Percentiles rank a stretch among this genome's conserved stretches.
Conservation (phyloP, 805 yeast species). For the Lipomyces yamadae region DNA sequence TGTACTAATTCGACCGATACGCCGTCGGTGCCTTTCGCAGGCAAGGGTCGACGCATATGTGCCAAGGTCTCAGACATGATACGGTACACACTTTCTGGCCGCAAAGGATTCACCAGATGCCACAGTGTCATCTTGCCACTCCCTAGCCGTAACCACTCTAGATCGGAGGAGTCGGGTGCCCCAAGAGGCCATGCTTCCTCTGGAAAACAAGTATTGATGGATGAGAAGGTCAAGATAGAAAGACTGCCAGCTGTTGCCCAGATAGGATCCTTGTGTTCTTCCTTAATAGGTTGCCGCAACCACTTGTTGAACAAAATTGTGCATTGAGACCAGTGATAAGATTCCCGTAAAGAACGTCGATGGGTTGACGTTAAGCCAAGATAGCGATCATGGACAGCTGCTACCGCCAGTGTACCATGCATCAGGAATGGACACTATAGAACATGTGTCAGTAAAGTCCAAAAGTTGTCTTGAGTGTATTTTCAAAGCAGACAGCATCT, state of each 20-base stretch:
- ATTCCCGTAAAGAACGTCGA: not conserved
- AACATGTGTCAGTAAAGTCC: not conserved
- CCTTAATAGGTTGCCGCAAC: not conserved
- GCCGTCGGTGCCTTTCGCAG: not conserved
- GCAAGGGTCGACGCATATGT: not conserved
- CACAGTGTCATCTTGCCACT: not conserved
- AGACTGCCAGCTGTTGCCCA: not conserved
- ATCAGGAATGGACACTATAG: constrained; percentile 3
- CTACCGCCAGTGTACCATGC: not conserved
- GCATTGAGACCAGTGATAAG: constrained; percentile 4
- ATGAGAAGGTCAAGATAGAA: not conserved
- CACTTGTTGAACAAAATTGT: not conserved
- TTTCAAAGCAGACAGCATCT: too few species aligned
- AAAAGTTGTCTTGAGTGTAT: not conserved
- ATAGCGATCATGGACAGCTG: constrained; percentile 5
- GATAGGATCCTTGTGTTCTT: not conserved
- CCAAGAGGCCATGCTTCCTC: constrained; percentile 8
- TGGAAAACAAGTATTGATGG: not conserved
- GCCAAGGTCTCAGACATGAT: not conserved
- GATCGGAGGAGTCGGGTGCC: not conserved
- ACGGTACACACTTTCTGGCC: constrained; percentile 2
- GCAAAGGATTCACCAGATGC: not conserved
- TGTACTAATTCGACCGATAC: not conserved
- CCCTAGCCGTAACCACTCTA: not conserved
- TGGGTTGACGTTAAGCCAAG: not conserved